Evolutionary conservation across 305 asterid species (phyloP).

Genomic region (Fraxinus paxiana): DNA sequence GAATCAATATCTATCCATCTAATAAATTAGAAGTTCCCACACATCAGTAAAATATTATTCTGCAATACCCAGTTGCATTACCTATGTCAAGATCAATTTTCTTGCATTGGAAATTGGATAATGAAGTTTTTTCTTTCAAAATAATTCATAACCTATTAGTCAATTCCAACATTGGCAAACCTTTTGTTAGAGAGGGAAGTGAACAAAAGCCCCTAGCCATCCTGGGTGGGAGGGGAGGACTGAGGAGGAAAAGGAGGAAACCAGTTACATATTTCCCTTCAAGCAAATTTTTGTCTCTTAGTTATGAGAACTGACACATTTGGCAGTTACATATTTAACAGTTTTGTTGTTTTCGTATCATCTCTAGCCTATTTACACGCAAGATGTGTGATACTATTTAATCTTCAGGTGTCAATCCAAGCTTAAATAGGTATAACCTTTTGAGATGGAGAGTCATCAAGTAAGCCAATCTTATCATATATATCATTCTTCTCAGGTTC

Average conservation of each 20-base stretch:
- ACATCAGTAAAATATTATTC: slow-evolving; percentile 3
- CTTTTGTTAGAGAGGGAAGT: not conserved
- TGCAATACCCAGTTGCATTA: not conserved
- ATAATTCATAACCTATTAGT: not conserved
- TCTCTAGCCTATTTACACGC: not conserved
- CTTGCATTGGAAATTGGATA: not conserved
- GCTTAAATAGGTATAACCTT: slow-evolving; percentile 37
- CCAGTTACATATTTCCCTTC: not conserved
- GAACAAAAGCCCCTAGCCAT: not conserved
- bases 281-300: not conserved
- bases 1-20: not conserved
- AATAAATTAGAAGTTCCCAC: not conserved
- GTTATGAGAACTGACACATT: not conserved
- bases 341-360: not conserved
- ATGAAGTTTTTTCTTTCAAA: not conserved
- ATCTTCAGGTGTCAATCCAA: slow-evolving; percentile 14
- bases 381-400: slow-evolving; percentile 7
- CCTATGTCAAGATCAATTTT: not conserved
- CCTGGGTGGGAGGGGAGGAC: not conserved
- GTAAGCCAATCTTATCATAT: slow-evolving; percentile 40
- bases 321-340: slow-evolving; percentile 6
- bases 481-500: slow-evolving; percentile 36
- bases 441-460: slow-evolving; percentile 37
- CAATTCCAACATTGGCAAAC: not conserved
- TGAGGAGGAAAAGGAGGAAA: not conserved